phyloP scores from a whole-genome alignment of 1,284 basidiomycete genomes.

The Heterobasidion annosum region DNA sequence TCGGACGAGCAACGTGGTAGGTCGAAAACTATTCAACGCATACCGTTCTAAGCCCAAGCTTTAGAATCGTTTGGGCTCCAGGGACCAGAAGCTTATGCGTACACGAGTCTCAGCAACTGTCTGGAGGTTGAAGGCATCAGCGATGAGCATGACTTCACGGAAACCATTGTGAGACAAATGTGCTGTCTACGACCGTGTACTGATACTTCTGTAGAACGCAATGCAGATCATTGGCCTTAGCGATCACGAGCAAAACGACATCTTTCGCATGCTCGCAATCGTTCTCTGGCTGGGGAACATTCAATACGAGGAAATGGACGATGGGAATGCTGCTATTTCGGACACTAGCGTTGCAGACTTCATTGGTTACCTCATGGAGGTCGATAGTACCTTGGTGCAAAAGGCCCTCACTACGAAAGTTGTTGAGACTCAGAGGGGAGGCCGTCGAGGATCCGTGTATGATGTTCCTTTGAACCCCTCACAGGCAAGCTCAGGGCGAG shows the following conservation, averaged over 20 bases:
- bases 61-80: slow-evolving; percentile 94
- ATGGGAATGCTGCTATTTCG: slow-evolving; percentile 78
- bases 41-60: background rate
- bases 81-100: slow-evolving; percentile 92
- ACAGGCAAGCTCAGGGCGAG: slow-evolving; percentile 83
- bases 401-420: slow-evolving; percentile 84
- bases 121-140: slow-evolving; percentile 89
- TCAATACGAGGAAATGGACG: slow-evolving; percentile 82
- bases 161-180: slow-evolving; percentile 65
- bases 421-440: slow-evolving; percentile 91
- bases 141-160: slow-evolving; percentile 80
- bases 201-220: slow-evolving; percentile 53
- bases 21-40: slow-evolving; percentile 14
- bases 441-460: slow-evolving; percentile 89
- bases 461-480: slow-evolving; percentile 94
- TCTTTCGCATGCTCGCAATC: slow-evolving; percentile 88
- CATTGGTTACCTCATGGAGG: slow-evolving; percentile 91
- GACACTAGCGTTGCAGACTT: slow-evolving; percentile 94
- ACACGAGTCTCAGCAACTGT: slow-evolving; percentile 89
- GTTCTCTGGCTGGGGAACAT: slow-evolving; percentile 97
- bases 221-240: slow-evolving; percentile 91
- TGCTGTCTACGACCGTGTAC: slow-evolving; percentile 1
- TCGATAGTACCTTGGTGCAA: slow-evolving; percentile 69
- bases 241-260: slow-evolving; percentile 82
- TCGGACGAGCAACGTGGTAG: slow-evolving; percentile 79